Evolutionary conservation across 2,329 filamentous ascomycete species (phyloP).

Genomic region (Aspergillus fijiensis): DNA sequence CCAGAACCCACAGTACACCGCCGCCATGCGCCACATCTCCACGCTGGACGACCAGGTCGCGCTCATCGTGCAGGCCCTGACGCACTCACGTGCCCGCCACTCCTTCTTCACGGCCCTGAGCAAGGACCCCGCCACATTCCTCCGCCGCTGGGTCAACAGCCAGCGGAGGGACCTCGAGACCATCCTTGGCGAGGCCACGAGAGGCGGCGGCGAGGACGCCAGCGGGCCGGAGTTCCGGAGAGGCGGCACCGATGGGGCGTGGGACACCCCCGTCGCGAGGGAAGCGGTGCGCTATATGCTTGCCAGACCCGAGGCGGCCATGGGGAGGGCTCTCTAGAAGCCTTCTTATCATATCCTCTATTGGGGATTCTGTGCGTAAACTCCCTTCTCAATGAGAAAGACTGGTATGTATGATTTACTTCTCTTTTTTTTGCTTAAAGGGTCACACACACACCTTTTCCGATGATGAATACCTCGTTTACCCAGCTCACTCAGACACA

Average conservation of each 20-base stretch:
- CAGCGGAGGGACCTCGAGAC: constrained; percentile 90
- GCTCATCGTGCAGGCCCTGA: constrained; percentile 75
- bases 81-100: constrained; percentile 84
- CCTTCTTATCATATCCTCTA: background rate
- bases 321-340: constrained; percentile 19
- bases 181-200: constrained; percentile 76
- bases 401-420: background rate
- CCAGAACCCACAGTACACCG: constrained; percentile 67
- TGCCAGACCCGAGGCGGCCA: constrained; percentile 46
- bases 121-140: constrained; percentile 78
- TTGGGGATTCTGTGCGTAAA: too few relatives aligned
- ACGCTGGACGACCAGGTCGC: constrained; percentile 82
- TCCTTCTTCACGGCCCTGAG: constrained; percentile 78
- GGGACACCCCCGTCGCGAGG: constrained; percentile 61
- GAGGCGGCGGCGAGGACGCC: constrained; percentile 56
- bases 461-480: background rate
- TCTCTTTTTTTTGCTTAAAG: too few relatives aligned
- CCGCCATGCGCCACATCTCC: constrained; percentile 73
- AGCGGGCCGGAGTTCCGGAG: constrained; percentile 47
- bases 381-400: background rate
- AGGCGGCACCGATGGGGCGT: constrained; percentile 59
- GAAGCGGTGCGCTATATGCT: constrained; percentile 64
- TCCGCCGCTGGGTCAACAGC: constrained; percentile 83
- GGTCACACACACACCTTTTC: too few relatives aligned
- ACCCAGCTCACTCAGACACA: background rate